phyloP scores from a whole-genome alignment of 305 asterid genomes.

The Plantago coronopus region DNA sequence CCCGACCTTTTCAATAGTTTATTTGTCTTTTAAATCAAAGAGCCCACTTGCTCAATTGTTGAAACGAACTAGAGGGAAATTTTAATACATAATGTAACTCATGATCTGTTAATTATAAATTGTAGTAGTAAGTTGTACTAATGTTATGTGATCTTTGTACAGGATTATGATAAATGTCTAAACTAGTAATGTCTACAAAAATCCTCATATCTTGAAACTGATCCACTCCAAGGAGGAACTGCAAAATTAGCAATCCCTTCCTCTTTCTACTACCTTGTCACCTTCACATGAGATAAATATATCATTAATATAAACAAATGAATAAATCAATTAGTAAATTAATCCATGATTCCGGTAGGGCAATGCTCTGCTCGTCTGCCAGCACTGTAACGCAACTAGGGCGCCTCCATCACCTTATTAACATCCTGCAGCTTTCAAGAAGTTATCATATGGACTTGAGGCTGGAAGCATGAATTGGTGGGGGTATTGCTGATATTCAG shows the following conservation, averaged over 20 bases:
- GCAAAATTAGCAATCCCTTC: background rate
- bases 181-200: background rate
- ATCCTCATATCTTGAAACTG: background rate
- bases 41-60: no score
- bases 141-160: background rate
- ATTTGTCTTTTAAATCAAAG: no score
- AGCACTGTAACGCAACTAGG: background rate
- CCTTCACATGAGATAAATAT: background rate
- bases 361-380: background rate
- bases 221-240: background rate
- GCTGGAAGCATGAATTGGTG: slow-evolving; percentile 67
- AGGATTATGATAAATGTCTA: background rate
- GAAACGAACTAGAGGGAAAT: no score
- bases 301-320: slow-evolving; percentile 1
- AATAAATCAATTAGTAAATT: slow-evolving; percentile 1
- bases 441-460: slow-evolving; percentile 82
- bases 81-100: no score
- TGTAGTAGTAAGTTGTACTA: no score
- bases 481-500: slow-evolving; percentile 49
- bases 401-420: slow-evolving; percentile 13
- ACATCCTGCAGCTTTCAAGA: slow-evolving; percentile 89
- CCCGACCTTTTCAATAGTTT: no score
- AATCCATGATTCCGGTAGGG: background rate
- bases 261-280: background rate
- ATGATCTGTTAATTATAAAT: no score